A percentile compares a stretch with the other conserved stretches of the same genome.
phyloP scores from a whole-genome alignment of 179 eudicot genomes.

The Gypsophila paniculata region DNA sequence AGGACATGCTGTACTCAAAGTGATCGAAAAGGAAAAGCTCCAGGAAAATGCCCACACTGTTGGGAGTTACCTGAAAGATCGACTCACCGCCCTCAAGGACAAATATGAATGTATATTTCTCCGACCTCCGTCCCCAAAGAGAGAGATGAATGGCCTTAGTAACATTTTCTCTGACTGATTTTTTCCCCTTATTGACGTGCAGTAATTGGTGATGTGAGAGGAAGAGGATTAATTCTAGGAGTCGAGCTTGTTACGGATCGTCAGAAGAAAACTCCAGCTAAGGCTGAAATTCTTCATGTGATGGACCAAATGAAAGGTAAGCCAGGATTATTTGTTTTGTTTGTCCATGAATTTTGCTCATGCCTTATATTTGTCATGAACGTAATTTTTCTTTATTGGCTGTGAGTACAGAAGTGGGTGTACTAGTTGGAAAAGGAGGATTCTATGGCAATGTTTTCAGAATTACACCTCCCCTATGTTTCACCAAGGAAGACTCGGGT shows the following conservation, averaged over 20 bases:
- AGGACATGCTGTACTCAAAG: constrained; percentile 87
- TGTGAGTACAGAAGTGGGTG: constrained; percentile 59
- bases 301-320: constrained; percentile 95
- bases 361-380: neutral
- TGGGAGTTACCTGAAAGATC: constrained; percentile 67
- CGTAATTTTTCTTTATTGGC: neutral
- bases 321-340: neutral
- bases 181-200: constrained; percentile 16
- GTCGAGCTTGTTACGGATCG: constrained; percentile 89
- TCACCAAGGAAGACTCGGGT: constrained; percentile 92
- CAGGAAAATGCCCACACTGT: constrained; percentile 77
- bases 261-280: constrained; percentile 74
- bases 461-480: constrained; percentile 92
- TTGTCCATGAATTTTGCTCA: neutral
- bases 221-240: constrained; percentile 89
- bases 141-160: neutral
- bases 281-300: constrained; percentile 63
- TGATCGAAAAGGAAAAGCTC: constrained; percentile 80
- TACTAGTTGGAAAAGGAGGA: constrained; percentile 88
- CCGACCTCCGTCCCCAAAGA: neutral
- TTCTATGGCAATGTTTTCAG: constrained; percentile 84
- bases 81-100: constrained; percentile 58
- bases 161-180: neutral
- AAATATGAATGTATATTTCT: constrained; percentile 67
- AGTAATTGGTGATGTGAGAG: constrained; percentile 98